Base-by-base conservation (phyloP, 192 early-diverging fungal genomes). In the Coemansia sp. region DNA sequence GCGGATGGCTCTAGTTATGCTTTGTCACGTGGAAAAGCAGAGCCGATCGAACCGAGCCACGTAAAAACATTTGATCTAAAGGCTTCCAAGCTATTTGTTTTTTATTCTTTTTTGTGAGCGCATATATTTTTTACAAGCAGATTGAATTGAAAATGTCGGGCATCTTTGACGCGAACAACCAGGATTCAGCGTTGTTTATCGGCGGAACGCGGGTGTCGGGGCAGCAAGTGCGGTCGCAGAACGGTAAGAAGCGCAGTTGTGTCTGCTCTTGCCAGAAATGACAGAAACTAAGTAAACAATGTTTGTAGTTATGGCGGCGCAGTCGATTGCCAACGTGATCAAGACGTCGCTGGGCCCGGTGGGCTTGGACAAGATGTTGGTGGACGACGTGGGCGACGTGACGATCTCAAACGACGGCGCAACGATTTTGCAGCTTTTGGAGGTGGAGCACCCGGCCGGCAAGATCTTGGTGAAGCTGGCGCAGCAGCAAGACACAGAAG, bases 391-490 rank as follows among this genome's bases (percentile, higher is more conserved):
- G 81, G 97, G 97, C 42, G 97, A 98, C 74, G 96, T 99, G 53
- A 98, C 96, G 17, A 98, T 99, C 65, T 96, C 94, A 20, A 99
- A 99, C 83, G 97, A 99, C 85, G 97, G 97, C 26, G 97, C 97
- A 5, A 99, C 97, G 36, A 99, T 99, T 78, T 77, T 99, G 59
- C 85, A 90, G 62, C 87, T 99, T 51, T 85, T 99, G 21, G 97
- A 99, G 75, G 96, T 99, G 5, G 95, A 99, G 80, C 96, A 99
- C 70, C 97, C 97, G 34, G 97, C 96, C 15, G 97, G 89, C 54
- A 92, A 90, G 69, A 92, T 99, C 23, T 78, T 99, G 22, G 96
- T 99, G 12, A 96, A 99, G 81, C 88, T 99, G 26, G 95, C 97
- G 37, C 94, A 99, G 75, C 97, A 98, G 78, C 97, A 99, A 82